These are phyloP conservation scores for Stephania japonica DNA, from an alignment of 164 flowering plant genomes.

Conservation along the genomic window DNA sequence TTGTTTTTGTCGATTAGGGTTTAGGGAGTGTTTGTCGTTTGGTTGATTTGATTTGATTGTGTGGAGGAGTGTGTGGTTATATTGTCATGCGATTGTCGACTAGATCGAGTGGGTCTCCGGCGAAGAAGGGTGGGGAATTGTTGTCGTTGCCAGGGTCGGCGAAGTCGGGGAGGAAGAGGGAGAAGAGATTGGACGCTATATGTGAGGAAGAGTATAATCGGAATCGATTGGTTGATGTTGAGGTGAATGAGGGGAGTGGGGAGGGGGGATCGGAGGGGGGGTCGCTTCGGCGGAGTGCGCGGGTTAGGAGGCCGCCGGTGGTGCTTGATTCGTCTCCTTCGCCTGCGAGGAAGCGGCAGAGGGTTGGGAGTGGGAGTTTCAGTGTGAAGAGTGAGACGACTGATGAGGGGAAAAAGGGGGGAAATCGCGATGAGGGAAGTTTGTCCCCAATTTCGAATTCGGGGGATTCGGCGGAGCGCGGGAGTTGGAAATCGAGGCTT, in stretches of 20 bases:
- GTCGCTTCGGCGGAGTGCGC: constrained; percentile 59
- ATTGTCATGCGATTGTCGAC: constrained; percentile 53
- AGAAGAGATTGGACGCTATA: constrained; percentile 73
- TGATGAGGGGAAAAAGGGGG: constrained; percentile 19
- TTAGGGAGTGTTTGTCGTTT: neutral
- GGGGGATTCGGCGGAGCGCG: constrained; percentile 26
- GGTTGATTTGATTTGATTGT: neutral
- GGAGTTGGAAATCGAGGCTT: constrained; percentile 59
- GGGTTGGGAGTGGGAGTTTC: constrained; percentile 17
- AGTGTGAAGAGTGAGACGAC: constrained; percentile 9
- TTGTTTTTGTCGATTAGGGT: no score
- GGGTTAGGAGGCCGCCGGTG: constrained; percentile 55
- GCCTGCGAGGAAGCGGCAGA: constrained; percentile 44
- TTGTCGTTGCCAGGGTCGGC: neutral
- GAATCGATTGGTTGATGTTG: constrained; percentile 28
- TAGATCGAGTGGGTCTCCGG: constrained; percentile 18
- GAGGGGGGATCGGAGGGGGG: constrained; percentile 15
- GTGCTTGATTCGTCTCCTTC: constrained; percentile 63
- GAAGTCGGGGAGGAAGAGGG: constrained; percentile 40
- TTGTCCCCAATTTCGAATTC: constrained; percentile 13
- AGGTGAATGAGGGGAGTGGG: constrained; percentile 20
- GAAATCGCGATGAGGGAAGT: constrained; percentile 12
- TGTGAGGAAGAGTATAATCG: constrained; percentile 49
- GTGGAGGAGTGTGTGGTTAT: constrained; percentile 10
- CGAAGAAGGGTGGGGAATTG: constrained; percentile 16